Percentiles rank a stretch among this genome's conserved stretches.
phyloP scores from a whole-genome alignment of 805 yeast species.

The Maudiozyma turicensis region DNA sequence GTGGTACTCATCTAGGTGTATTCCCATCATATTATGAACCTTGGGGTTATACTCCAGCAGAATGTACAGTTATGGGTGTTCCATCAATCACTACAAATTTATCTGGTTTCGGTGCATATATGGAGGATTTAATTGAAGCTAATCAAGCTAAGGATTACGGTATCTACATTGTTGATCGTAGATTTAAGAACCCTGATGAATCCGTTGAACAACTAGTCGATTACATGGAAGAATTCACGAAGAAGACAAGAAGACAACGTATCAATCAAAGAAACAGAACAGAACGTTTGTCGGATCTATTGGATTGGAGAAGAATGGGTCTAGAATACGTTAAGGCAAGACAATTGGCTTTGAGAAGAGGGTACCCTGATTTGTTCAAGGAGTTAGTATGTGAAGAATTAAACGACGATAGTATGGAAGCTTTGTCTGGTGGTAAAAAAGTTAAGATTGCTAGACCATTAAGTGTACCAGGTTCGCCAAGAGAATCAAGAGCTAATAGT shows the following conservation, averaged over 20 bases:
- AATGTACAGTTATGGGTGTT: conserved; percentile 98
- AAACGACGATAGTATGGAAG: conserved; percentile 23
- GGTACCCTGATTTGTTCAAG: conserved; percentile 78
- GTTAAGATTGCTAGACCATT: conserved; percentile 81
- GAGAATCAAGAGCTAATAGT: conserved; percentile 31
- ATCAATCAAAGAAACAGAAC: conserved; percentile 97
- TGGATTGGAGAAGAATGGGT: conserved; percentile 98
- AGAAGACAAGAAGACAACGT: conserved; percentile 90
- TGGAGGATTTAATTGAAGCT: conserved; percentile 94
- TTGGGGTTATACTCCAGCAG: conserved; percentile 99
- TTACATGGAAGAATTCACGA: conserved; percentile 80
- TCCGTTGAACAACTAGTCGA: conserved; percentile 83
- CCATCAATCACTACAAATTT: conserved; percentile 94
- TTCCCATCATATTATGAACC: conserved; percentile 98
- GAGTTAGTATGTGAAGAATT: conserved; percentile 26
- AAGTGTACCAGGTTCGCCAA: conserved; percentile 96
- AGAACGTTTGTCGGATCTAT: conserved; percentile 81
- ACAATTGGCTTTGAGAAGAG: conserved; percentile 81
- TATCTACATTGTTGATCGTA: conserved; percentile 91
- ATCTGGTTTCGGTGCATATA: conserved; percentile 96
- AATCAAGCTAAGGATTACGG: conserved; percentile 79
- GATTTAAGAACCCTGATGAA: conserved; percentile 86
- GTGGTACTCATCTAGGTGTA: conserved; percentile 97
- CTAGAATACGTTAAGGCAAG: conserved; percentile 92
- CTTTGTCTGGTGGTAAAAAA: conserved; percentile 32